These are phyloP conservation scores for Boletus vinaceobasis DNA, from an alignment of 768 basidiomycete species.

Conservation along the genomic window DNA sequence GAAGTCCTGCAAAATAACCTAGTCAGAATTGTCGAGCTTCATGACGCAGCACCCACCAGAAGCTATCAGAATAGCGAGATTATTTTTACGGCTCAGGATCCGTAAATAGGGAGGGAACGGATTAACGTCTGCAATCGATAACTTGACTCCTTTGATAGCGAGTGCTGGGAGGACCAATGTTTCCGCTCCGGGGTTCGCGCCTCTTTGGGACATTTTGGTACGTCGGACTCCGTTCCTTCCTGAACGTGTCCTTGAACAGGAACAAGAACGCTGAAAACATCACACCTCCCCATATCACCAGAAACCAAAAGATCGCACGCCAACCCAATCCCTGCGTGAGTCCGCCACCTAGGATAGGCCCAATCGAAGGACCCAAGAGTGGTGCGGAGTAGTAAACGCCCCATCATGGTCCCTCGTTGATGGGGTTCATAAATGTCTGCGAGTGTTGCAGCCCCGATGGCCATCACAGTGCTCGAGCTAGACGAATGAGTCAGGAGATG, in stretches of 20 bases:
- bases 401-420: constrained; percentile 77
- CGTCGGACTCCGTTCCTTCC: constrained; percentile 73
- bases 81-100: constrained; percentile 62
- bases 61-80: constrained; percentile 55
- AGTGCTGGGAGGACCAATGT: constrained; percentile 6
- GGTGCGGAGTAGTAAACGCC: constrained; percentile 81
- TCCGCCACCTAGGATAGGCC: constrained; percentile 68
- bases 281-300: constrained; percentile 58
- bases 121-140: constrained; percentile 69
- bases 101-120: constrained; percentile 59
- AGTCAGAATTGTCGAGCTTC: background rate
- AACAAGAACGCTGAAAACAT: constrained; percentile 57
- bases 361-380: constrained; percentile 66
- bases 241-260: constrained; percentile 82
- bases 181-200: constrained; percentile 22
- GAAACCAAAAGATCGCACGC: constrained; percentile 86
- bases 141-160: constrained; percentile 39
- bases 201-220: constrained; percentile 67
- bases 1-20: constrained; percentile 42
- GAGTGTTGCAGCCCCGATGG: constrained; percentile 67
- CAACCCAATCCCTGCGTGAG: constrained; percentile 67
- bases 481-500: background rate
- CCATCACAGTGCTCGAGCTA: constrained; percentile 64
- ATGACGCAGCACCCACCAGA: constrained; percentile 25
- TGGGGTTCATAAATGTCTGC: constrained; percentile 77